Conservation (phyloP, 2,329 filamentous ascomycete species). For the Camillea tinctor region DNA sequence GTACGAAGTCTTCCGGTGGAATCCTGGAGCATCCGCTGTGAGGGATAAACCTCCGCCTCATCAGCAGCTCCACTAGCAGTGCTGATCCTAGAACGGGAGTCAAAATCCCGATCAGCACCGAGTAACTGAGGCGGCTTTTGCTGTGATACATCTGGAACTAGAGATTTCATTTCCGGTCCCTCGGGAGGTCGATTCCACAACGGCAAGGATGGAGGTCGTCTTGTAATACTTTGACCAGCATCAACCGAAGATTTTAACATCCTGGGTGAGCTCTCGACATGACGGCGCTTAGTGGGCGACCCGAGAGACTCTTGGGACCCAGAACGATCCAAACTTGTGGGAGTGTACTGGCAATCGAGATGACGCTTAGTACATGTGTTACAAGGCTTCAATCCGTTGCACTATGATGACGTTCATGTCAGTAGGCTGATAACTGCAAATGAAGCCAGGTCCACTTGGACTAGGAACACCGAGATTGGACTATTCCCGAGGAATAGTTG, state of each 20-base stretch:
- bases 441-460: conserved; percentile 9
- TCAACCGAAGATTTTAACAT: conserved; percentile 25
- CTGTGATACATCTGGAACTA: conserved; percentile 15
- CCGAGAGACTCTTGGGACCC: conserved; percentile 33
- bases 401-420: conserved; percentile 40
- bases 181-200: conserved; percentile 25
- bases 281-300: conserved; percentile 38
- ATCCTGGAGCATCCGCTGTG: conserved; percentile 60
- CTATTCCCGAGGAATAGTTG: conserved; percentile 18
- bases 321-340: conserved; percentile 30
- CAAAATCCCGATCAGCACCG: conserved; percentile 29
- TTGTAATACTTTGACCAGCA: conserved; percentile 30
- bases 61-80: conserved; percentile 49
- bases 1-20: conserved; percentile 54
- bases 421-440: conserved; percentile 17
- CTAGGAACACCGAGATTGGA: conserved; percentile 7
- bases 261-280: conserved; percentile 30
- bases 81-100: conserved; percentile 36
- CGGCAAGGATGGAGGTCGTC: conserved; percentile 21
- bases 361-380: conserved; percentile 56
- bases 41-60: conserved; percentile 53
- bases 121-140: conserved; percentile 21
- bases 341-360: conserved; percentile 44
- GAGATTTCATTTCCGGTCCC: conserved; percentile 14
- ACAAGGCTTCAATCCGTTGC: conserved; percentile 58